Base-by-base conservation (phyloP, 768 basidiomycete genomes). In the Suillus americanus region DNA sequence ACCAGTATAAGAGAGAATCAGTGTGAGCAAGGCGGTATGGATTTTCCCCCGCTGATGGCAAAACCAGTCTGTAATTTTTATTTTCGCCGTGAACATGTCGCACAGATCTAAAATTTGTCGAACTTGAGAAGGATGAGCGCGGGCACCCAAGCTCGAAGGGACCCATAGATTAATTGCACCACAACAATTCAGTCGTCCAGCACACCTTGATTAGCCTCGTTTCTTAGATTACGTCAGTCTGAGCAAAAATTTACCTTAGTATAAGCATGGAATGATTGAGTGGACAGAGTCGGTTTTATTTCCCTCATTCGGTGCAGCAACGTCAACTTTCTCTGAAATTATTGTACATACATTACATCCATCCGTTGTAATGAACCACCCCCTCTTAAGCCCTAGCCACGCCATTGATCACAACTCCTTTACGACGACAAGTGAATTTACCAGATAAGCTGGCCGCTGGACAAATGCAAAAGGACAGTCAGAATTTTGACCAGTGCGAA, bases 361-460 rank as follows among this genome's bases (percentile, higher is more conserved):
- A 46, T 61, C n/a, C 10, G 10, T 37, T 35, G 10, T 10, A n/a
- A 9, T 28, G 25, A 23, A 30, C 51, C 18, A 10, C 28, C 30
- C 28, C 8, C 7, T 53, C 50, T 51, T 28, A 4, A 18, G 48
- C 13, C 16, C 50, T 14, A n/a, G n/a, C 33, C 20, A 13, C 13
- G 16, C 3, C n/a, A 25, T 38, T 25, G 37, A 38, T 25, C 13
- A 14, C 30, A 4, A 30, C 67, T 16, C 18, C 57, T n/a, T 37
- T 23, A 6, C 10, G 38, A 28, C 30, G 18, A 5, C 28, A 30
- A 30, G 28, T 18, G 18, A 33, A 43, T 69, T 69, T 70, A 77
- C 73, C 72, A 78, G 46, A 73, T 65, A 33, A 77, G 73, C 57
- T 75, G 73, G 53, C 75, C 74, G 28, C 75, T 76, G 37, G 2